Evolutionary conservation across 805 yeast genomes (phyloP).

Genomic region (Candida odintsovae): DNA sequence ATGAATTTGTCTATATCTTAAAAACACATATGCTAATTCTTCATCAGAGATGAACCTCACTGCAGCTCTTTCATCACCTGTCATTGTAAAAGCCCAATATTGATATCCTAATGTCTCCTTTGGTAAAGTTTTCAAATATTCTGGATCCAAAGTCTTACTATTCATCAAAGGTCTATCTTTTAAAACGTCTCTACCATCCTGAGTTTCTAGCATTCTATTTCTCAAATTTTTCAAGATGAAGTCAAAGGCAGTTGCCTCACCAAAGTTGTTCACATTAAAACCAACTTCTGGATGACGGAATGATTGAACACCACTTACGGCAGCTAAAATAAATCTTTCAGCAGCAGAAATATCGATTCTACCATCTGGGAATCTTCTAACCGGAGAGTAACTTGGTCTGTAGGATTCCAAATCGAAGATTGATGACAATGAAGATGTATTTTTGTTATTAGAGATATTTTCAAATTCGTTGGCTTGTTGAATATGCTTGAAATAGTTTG

Average conservation of each 20-base stretch:
- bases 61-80: conserved; percentile 89
- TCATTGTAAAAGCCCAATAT: conserved; percentile 82
- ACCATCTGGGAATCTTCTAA: conserved; percentile 50
- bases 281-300: conserved; percentile 71
- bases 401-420: conserved; percentile 9
- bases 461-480: conserved; percentile 57
- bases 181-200: conserved; percentile 70
- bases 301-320: conserved; percentile 75
- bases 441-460: conserved; percentile 29
- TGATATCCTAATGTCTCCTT: conserved; percentile 68
- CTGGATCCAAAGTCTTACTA: conserved; percentile 60
- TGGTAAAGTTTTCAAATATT: conserved; percentile 53
- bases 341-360: conserved; percentile 67
- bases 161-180: conserved; percentile 82
- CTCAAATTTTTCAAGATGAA: conserved; percentile 58
- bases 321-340: conserved; percentile 61
- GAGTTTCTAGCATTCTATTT: conserved; percentile 67
- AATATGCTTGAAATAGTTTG: conserved; percentile 35
- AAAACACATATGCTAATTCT: conserved; percentile 87
- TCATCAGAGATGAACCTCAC: conserved; percentile 86
- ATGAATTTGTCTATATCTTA: conserved; percentile 92
- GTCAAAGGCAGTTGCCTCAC: conserved; percentile 84
- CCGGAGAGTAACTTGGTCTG: conserved; percentile 28
- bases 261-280: conserved; percentile 72
- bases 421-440: conserved; percentile 1